A percentile compares a stretch with the other conserved stretches of the same genome.
Evolutionary conservation across 2,329 filamentous ascomycete genomes (phyloP).

Genomic region (Fusarium equiseti): DNA sequence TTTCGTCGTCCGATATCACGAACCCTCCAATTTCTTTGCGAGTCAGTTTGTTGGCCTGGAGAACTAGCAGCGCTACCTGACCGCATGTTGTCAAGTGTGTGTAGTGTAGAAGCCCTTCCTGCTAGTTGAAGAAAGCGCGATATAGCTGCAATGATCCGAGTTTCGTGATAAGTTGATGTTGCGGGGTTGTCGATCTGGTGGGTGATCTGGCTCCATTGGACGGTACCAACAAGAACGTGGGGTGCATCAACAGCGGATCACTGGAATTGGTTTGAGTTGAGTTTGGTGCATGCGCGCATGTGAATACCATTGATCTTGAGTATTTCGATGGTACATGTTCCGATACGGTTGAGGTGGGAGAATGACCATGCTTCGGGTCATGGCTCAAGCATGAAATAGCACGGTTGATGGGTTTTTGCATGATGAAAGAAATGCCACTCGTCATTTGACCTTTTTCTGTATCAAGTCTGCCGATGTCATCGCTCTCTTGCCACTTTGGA

Average conservation of each 20-base stretch:
- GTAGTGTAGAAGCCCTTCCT: not conserved
- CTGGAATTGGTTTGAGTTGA: conserved; percentile 14
- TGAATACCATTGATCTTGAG: not conserved
- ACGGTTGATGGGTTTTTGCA: not conserved
- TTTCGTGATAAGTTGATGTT: conserved; percentile 27
- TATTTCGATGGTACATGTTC: not conserved
- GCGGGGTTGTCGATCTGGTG: conserved; percentile 46
- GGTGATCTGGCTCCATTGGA: conserved; percentile 37
- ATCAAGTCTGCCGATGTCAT: not conserved
- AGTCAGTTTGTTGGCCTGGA: conserved; percentile 1
- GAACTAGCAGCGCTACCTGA: not conserved
- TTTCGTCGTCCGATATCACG: conserved; percentile 3
- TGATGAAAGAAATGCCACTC: not conserved
- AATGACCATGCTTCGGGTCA: not conserved
- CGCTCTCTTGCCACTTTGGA: not conserved
- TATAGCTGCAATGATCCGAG: conserved; percentile 1
- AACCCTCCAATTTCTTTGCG: conserved; percentile 9
- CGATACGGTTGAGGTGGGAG: not conserved
- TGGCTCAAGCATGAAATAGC: not conserved
- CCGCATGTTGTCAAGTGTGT: not conserved
- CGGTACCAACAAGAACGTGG: conserved; percentile 37
- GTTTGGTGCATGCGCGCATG: not conserved
- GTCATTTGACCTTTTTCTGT: not conserved
- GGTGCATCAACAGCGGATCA: conserved; percentile 36
- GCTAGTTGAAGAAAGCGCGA: not conserved